These are phyloP conservation scores for Huntiella decipiens DNA, from an alignment of 2,329 filamentous ascomycete genomes.

Conservation along the genomic window DNA sequence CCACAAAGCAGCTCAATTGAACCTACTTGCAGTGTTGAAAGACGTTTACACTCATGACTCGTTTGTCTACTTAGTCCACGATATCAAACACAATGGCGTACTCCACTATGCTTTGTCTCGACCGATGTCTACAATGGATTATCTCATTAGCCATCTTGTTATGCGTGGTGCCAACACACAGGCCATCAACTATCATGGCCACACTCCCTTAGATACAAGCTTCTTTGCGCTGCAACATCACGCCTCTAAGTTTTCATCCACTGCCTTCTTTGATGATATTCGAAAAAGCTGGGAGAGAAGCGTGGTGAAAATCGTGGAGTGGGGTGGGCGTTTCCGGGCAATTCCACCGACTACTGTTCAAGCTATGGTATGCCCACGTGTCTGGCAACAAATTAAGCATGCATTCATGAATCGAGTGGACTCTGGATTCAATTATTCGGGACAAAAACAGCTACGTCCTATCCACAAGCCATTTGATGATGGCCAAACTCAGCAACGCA, in stretches of 20 bases:
- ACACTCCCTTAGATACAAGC: constrained; percentile 7
- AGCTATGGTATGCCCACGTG: not conserved
- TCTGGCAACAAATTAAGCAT: not conserved
- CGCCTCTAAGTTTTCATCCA: too few species aligned
- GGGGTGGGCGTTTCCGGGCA: constrained; percentile 3
- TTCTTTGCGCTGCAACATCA: not conserved
- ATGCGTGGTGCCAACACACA: not conserved
- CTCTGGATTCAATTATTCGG: too few species aligned
- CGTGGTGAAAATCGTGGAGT: not conserved
- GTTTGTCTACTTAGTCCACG: not conserved
- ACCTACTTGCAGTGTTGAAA: not conserved
- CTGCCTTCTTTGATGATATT: not conserved
- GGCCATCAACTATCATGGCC: constrained; percentile 1
- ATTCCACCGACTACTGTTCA: not conserved
- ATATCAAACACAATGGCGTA: not conserved
- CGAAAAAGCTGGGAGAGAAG: not conserved
- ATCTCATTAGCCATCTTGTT: constrained; percentile 2
- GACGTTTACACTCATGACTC: not conserved
- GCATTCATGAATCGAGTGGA: not conserved
- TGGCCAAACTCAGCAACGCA: too few species aligned
- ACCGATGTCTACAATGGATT: not conserved
- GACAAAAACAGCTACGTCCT: too few species aligned
- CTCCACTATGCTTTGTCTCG: constrained; percentile 1
- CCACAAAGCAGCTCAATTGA: constrained; percentile 6
- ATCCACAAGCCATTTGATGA: too few species aligned